Conservation (phyloP, 2,329 filamentous ascomycete species). For the Rutstroemia sydowiana region DNA sequence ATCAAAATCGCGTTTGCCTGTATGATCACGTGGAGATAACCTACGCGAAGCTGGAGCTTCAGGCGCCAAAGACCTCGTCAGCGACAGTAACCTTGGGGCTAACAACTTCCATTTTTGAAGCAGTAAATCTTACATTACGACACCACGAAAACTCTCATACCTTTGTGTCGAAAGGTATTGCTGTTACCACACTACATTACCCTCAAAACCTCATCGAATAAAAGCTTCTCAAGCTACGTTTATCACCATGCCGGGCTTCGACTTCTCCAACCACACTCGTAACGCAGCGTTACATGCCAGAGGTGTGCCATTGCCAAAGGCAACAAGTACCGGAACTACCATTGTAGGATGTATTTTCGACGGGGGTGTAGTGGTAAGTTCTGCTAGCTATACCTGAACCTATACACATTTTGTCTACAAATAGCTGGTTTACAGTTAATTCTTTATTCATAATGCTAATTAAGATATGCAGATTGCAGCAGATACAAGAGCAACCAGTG, state of each 20-base stretch:
- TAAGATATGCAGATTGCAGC: slow-evolving; percentile 67
- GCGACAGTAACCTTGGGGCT: slow-evolving; percentile 8
- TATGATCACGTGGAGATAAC: slow-evolving; percentile 1
- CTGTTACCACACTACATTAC: background rate
- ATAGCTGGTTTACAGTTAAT: background rate
- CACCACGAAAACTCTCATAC: background rate
- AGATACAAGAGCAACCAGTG: slow-evolving; percentile 94
- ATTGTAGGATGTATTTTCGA: slow-evolving; percentile 97
- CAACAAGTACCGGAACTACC: slow-evolving; percentile 96
- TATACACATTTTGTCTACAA: too few relatives aligned
- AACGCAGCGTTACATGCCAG: slow-evolving; percentile 92
- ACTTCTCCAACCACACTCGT: slow-evolving; percentile 99
- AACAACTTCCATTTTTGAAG: slow-evolving; percentile 1
- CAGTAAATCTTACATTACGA: slow-evolving; percentile 5
- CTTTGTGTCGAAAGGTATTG: background rate
- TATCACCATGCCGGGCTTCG: slow-evolving; percentile 83
- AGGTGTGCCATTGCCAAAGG: slow-evolving; percentile 92
- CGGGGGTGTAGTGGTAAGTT: slow-evolving; percentile 83
- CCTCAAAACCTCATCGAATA: background rate
- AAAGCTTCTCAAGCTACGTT: slow-evolving; percentile 16
- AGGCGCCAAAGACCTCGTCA: slow-evolving; percentile 12
- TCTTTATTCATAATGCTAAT: slow-evolving; percentile 13
- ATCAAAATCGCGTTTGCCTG: too few relatives aligned
- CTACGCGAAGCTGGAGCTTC: slow-evolving; percentile 8
- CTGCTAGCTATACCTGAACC: background rate